Evolutionary conservation across 108 stramenopile species (phyloP), one percentile per base, ranked within the genome.

Genomic region (Aureococcus anophagefferens): DNA sequence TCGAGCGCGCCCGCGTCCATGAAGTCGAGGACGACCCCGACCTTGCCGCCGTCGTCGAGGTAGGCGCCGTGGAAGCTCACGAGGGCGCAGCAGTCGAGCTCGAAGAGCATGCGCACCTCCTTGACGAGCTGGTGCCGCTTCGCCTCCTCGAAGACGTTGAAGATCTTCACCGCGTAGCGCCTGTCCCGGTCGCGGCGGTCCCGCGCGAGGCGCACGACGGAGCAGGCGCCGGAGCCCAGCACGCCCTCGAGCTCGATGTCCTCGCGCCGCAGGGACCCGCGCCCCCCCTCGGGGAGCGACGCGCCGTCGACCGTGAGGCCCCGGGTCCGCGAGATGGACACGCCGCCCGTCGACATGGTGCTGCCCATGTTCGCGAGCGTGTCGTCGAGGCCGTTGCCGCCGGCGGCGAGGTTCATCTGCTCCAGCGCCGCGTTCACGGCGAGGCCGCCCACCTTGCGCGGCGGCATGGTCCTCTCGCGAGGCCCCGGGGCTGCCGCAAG

Each of bases 21-120:
- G 40, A 44, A 77, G 66, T 81, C 80, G 34, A 81, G 64, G n/a
- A 81, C 68, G 32, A 79, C 71, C 51, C 79, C 72, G 30, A 81
- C 70, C 28, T 33, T 71, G 18, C 80, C 79, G 40, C 9, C 40
- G 40, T 77, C 64, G 25, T 59, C 51, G 34, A n/a, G 45, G 44
- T 63, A 71, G 9, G 64, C 64, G 18, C 72, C 44, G 33, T 66
- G 37, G 33, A 81, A 79, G 37, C 64, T 32, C 36, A 81, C 74
- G n/a, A 81, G 77, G 33, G 78, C 77, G 11, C 75, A 69, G 77
- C 81, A 81, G 40, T 73, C 62, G 35, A 81, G 64, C 17, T 63
- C 59, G 13, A 34, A 73, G 7, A 81, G 67, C 4, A 45, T 73
- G 30, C 63, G 67, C 32, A 81, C 51, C 72, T 81, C 81, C 35